Percentiles rank a stretch among this genome's conserved stretches.
Conservation (phyloP, 1,284 basidiomycete species). For the Schizophyllum commune region DNA sequence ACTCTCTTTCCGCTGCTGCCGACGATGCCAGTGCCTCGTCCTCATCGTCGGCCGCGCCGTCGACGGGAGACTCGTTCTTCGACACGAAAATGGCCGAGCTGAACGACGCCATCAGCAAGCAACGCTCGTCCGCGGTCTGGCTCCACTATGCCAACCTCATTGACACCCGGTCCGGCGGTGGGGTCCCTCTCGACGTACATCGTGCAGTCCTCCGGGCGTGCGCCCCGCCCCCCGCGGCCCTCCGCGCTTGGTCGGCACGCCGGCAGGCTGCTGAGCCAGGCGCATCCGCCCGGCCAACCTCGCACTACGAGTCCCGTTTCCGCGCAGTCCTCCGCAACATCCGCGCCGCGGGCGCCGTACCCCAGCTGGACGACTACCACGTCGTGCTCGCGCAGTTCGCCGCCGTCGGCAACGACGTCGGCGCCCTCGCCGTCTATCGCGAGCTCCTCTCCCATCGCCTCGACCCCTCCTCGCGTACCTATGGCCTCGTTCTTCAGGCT, state of each 20-base stretch:
- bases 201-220: conserved; percentile 60
- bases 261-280: conserved; percentile 10
- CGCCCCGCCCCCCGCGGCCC: conserved; percentile 34
- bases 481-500: conserved; percentile 56
- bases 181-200: conserved; percentile 54
- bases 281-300: not conserved
- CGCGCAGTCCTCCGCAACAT: conserved; percentile 63
- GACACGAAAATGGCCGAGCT: not conserved
- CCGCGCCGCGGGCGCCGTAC: conserved; percentile 38
- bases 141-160: not conserved
- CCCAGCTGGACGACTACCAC: conserved; percentile 60
- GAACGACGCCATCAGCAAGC: not conserved
- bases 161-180: not conserved
- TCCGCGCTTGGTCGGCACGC: conserved; percentile 36
- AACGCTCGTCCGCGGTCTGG: not conserved
- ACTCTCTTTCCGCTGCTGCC: not conserved
- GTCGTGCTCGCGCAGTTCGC: conserved; percentile 68
- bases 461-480: conserved; percentile 44
- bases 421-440: conserved; percentile 48
- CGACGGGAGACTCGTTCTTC: not conserved
- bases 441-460: conserved; percentile 43
- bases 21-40: not conserved
- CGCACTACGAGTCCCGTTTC: conserved; percentile 51
- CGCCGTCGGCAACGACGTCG: conserved; percentile 56
- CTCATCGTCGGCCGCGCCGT: not conserved